Evolutionary conservation across 129 eudicot species (phyloP), one percentile per base, ranked within the genome.

Genomic region (Escallonia herrerae): DNA sequence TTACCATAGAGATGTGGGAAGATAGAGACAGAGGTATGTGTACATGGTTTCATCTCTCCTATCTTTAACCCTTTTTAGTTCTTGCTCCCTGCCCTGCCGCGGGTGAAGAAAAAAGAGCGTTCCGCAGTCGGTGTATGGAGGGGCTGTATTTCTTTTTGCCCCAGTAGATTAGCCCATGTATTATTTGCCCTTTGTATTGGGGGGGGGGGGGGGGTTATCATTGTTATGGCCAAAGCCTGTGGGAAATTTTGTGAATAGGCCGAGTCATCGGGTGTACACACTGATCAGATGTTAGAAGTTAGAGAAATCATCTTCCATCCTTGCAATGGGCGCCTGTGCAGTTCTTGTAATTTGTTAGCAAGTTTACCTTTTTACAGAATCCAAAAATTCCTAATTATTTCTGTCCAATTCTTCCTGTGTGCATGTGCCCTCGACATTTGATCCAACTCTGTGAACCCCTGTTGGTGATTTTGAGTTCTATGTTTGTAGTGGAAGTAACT

Each of bases 201-300:
- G 72, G 73, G 77, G n/a, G n/a, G n/a, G n/a, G n/a, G 77, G 68
- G 82, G 68, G 40, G 76, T 66, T 47, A 58, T 75, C 73, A 77
- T 80, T 76, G 75, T 76, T 78, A 70, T 73, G 82, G 95, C 84
- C 60, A 60, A 80, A 80, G 89, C 82, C 86, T 73, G 75, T 71
- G 77, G 74, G 73, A 71, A 75, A 65, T 79, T 79, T 82, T 87
- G 95, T 86, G 85, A 80, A 90, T 82, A 84, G 72, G 33, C 33
- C 44, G 75, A 55, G 53, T 67, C 68, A 40, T 65, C 62, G 67
- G n/a, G 71, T 79, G 60, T 74, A 76, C 72, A 69, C 80, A 68
- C 63, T 59, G 62, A 78, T 68, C 67, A 72, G 74, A 73, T 75
- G 79, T 81, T 70, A n/a, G n/a, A n/a, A n/a, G n/a, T n/a, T n/a